These are phyloP conservation scores for Phytopythium helicoides DNA, from an alignment of 352 stramenopile species.

Conservation along the genomic window DNA sequence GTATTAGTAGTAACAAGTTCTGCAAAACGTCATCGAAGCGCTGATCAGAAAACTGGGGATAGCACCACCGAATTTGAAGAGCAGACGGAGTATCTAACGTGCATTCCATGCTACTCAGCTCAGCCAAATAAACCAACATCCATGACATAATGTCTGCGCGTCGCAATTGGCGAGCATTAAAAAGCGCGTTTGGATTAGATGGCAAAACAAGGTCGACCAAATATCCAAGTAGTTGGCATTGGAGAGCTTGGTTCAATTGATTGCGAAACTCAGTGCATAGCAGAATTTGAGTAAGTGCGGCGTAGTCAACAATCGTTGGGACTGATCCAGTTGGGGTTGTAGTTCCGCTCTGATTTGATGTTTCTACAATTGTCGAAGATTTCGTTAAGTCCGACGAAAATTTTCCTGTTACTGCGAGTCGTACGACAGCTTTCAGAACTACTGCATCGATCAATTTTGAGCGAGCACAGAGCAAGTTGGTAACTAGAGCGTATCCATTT, in stretches of 20 bases:
- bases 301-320: constrained; percentile 52
- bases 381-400: constrained; percentile 2
- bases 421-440: constrained; percentile 37
- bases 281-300: constrained; percentile 53
- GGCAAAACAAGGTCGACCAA: constrained; percentile 44
- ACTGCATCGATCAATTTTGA: constrained; percentile 47
- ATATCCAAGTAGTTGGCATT: constrained; percentile 49
- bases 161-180: constrained; percentile 72
- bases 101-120: constrained; percentile 45
- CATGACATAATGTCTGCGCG: constrained; percentile 48
- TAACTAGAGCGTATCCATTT: constrained; percentile 58
- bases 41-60: constrained; percentile 37
- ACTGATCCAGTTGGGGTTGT: constrained; percentile 2
- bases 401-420: constrained; percentile 47
- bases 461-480: constrained; percentile 34
- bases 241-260: constrained; percentile 31
- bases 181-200: constrained; percentile 69
- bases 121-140: constrained; percentile 52
- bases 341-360: neutral
- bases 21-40: constrained; percentile 49
- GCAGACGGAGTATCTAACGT: constrained; percentile 18
- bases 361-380: neutral
- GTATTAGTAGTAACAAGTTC: constrained; percentile 36
- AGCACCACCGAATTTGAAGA: constrained; percentile 50
- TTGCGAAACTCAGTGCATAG: constrained; percentile 44